Percentiles rank a stretch among this genome's conserved stretches.
Evolutionary conservation across 768 basidiomycete species (phyloP).

Genomic region (Chiua virens): DNA sequence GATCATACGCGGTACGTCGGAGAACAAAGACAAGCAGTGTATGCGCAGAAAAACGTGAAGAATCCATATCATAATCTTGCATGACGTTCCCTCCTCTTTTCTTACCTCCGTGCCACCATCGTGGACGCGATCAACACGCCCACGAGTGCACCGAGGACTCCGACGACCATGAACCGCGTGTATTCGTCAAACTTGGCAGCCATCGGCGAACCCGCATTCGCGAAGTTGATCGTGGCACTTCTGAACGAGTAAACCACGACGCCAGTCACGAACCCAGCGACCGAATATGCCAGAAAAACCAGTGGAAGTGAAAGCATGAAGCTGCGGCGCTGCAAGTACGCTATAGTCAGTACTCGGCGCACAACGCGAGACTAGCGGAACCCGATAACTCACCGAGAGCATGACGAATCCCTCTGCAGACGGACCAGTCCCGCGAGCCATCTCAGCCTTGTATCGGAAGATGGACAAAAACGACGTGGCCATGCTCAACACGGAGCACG

Average conservation of each 20-base stretch:
- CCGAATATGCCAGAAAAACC: slow-evolving; percentile 70
- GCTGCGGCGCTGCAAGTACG: slow-evolving; percentile 41
- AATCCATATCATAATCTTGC: too few species aligned
- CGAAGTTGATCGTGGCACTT: slow-evolving; percentile 43
- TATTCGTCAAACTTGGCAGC: slow-evolving; percentile 55
- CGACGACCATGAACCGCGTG: slow-evolving; percentile 62
- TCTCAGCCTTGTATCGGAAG: slow-evolving; percentile 66
- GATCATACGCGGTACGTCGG: not conserved
- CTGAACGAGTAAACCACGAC: slow-evolving; percentile 67
- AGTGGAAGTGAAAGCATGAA: slow-evolving; percentile 70
- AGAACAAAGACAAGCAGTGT: not conserved
- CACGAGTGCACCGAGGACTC: slow-evolving; percentile 60
- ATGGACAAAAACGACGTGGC: slow-evolving; percentile 66
- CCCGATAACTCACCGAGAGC: slow-evolving; percentile 35
- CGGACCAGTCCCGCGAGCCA: slow-evolving; percentile 50
- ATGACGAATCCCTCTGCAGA: slow-evolving; percentile 58
- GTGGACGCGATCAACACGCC: slow-evolving; percentile 59
- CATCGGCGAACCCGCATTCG: slow-evolving; percentile 30
- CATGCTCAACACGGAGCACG: slow-evolving; percentile 71
- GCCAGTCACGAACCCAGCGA: slow-evolving; percentile 65
- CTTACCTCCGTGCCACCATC: slow-evolving; percentile 28
- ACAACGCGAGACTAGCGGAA: slow-evolving; percentile 3
- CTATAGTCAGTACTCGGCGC: not conserved
- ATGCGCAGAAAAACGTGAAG: too few species aligned
- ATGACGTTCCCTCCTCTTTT: too few species aligned